phyloP scores from a whole-genome alignment of 257 asterid genomes.

The Jacaranda copaia region DNA sequence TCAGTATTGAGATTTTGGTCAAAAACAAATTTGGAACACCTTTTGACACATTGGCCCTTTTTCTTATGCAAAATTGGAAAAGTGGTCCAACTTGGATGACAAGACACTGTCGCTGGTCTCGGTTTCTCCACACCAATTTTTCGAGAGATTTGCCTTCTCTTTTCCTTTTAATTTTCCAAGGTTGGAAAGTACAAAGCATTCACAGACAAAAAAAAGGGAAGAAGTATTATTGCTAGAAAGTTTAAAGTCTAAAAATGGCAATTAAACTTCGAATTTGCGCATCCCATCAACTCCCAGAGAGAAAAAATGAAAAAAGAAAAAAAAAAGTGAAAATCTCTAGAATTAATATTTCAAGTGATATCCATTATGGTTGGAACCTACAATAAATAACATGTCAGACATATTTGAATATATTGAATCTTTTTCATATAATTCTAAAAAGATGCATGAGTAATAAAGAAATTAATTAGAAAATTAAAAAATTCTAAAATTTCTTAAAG shows the following conservation, averaged over 20 bases:
- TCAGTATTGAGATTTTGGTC: conserved; percentile 29
- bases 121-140: conserved; percentile 5
- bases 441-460: too few relatives aligned
- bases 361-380: background rate
- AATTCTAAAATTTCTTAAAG: too few relatives aligned
- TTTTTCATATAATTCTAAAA: too few relatives aligned
- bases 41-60: conserved; percentile 47
- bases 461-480: too few relatives aligned
- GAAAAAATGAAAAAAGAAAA: background rate
- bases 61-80: conserved; percentile 44
- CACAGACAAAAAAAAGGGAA: conserved; percentile 23
- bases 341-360: background rate
- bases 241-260: background rate
- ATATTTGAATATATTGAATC: too few relatives aligned
- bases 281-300: background rate
- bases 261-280: background rate
- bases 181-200: conserved; percentile 22
- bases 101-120: conserved; percentile 28
- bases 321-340: background rate
- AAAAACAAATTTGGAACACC: conserved; percentile 32
- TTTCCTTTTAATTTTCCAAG: background rate
- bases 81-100: conserved; percentile 44
- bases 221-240: background rate
- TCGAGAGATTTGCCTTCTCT: conserved; percentile 15
- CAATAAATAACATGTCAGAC: background rate